phyloP scores from a whole-genome alignment of 441 rosid species.

The Bruguiera hainesii region DNA sequence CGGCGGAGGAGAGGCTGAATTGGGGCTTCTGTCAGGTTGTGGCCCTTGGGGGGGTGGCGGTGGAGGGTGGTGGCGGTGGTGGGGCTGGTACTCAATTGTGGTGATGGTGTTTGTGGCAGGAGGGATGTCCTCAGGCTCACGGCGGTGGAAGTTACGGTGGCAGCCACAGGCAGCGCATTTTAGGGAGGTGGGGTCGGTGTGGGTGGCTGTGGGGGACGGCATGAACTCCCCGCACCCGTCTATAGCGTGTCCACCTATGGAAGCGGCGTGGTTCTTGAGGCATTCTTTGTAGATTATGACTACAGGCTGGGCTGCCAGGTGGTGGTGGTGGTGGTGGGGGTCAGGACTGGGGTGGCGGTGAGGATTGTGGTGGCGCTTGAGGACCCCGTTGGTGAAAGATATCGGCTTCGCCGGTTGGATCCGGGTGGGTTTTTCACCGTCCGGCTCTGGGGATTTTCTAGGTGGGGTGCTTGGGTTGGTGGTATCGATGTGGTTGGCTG shows the following conservation, averaged over 20 bases:
- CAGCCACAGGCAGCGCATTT: constrained; percentile 96
- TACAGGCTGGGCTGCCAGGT: constrained; percentile 23
- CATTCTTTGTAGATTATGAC: constrained; percentile 61
- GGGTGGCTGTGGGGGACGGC: constrained; percentile 65
- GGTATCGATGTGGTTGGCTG: constrained; percentile 12
- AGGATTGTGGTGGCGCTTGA: constrained; percentile 53
- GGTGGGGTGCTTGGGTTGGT: constrained; percentile 13
- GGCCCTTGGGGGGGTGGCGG: constrained; percentile 20
- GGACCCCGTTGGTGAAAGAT: constrained; percentile 65
- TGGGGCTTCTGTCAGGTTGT: constrained; percentile 57
- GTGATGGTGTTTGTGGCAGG: constrained; percentile 28
- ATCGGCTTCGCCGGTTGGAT: constrained; percentile 58
- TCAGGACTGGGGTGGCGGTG: constrained; percentile 6
- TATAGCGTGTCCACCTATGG: constrained; percentile 71
- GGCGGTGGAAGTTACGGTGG: constrained; percentile 97
- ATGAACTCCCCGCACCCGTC: constrained; percentile 98
- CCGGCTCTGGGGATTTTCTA: constrained; percentile 53
- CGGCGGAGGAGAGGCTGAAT: constrained; percentile 89
- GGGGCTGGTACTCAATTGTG: constrained; percentile 53
- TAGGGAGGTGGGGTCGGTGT: constrained; percentile 69
- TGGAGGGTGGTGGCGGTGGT: constrained; percentile 52
- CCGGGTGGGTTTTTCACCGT: constrained; percentile 45
- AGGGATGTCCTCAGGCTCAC: constrained; percentile 55
- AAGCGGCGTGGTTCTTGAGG: constrained; percentile 88
- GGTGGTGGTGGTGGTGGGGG: constrained; percentile 26